phyloP scores from a whole-genome alignment of 108 stramenopile species.

The Cyclostephanos tholiformis region DNA sequence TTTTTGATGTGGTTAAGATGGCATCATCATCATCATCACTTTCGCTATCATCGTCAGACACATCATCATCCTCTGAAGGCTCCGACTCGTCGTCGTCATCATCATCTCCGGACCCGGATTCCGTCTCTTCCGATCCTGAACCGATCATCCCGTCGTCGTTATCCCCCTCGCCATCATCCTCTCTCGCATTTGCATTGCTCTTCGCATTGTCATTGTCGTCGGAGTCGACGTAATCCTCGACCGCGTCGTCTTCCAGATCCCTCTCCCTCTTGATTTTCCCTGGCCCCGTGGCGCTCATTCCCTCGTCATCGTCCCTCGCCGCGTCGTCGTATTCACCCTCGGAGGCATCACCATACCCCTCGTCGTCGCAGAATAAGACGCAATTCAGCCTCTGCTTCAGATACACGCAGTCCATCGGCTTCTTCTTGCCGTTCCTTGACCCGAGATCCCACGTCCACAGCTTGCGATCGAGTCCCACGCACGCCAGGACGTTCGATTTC shows the following conservation, averaged over 20 bases:
- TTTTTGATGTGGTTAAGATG: no score
- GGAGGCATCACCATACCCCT: conserved; percentile 22
- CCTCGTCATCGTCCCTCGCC: conserved; percentile 54
- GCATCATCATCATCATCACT: no score
- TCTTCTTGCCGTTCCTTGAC: conserved; percentile 16
- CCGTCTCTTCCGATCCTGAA: conserved; percentile 5
- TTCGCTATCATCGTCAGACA: no score
- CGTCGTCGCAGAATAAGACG: conserved; percentile 69
- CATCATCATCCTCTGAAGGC: no score
- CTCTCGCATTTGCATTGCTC: background rate
- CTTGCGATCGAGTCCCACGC: conserved; percentile 85
- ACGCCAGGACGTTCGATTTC: conserved; percentile 59
- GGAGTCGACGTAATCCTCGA: conserved; percentile 44
- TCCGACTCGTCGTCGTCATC: no score
- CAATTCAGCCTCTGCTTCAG: conserved; percentile 86
- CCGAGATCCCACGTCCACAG: conserved; percentile 76
- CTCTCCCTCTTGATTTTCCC: conserved; percentile 8
- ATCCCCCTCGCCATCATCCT: conserved; percentile 26
- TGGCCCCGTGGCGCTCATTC: conserved; percentile 26
- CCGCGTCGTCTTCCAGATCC: conserved; percentile 41
- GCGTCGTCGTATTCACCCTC: conserved; percentile 15
- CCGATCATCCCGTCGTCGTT: conserved; percentile 17
- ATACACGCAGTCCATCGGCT: conserved; percentile 76
- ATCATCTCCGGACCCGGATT: no score
- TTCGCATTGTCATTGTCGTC: conserved; percentile 37